Conservation (phyloP, 768 basidiomycete species). For the Phylloporus rhodoxanthus region DNA sequence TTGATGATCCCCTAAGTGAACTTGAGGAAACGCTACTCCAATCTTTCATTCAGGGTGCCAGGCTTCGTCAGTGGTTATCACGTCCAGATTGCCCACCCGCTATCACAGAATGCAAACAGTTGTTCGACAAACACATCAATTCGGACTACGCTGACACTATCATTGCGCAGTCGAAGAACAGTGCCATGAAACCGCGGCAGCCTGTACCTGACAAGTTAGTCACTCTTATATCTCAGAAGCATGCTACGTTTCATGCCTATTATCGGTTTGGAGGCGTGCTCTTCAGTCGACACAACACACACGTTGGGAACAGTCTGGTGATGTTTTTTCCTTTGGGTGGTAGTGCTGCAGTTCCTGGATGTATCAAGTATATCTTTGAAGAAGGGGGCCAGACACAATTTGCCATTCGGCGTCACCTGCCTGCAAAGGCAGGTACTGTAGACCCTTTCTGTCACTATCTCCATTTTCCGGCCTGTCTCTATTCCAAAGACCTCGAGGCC, state of each 20-base stretch:
- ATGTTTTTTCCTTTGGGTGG: background rate
- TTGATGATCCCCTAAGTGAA: no score
- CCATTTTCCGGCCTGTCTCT: conserved; percentile 4
- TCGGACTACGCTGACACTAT: no score
- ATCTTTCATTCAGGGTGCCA: conserved; percentile 31
- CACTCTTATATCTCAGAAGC: background rate
- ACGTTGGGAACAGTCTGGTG: background rate
- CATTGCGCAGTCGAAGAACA: no score
- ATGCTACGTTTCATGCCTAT: background rate
- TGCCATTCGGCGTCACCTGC: background rate
- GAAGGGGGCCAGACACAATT: background rate
- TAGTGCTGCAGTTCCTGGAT: no score
- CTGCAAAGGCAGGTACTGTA: background rate
- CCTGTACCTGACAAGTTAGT: background rate
- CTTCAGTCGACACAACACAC: background rate
- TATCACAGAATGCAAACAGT: background rate
- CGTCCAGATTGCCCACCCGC: background rate
- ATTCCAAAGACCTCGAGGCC: background rate
- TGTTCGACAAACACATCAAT: background rate
- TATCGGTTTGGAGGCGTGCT: background rate
- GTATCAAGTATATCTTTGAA: conserved; percentile 2
- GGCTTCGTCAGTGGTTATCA: conserved; percentile 24
- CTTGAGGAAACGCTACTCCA: background rate
- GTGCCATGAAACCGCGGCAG: no score
- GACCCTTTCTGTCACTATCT: conserved; percentile 5